phyloP scores from a whole-genome alignment of 2,329 filamentous ascomycete genomes.

The Leptographium galeiforme region DNA sequence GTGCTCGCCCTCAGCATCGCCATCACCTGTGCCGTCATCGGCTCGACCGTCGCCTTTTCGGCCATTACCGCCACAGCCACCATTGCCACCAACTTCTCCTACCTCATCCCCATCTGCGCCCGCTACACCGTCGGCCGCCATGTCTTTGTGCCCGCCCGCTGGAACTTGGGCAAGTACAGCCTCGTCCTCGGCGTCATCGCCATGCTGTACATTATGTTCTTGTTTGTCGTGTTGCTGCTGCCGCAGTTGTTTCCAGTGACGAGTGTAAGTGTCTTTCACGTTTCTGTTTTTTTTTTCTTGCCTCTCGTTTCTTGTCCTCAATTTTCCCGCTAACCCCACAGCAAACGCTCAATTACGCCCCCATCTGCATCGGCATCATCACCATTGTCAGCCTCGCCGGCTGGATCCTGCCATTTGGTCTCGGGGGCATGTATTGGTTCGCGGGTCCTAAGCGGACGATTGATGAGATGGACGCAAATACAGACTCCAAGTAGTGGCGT shows the following conservation, averaged over 20 bases:
- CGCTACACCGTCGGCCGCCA: slow-evolving; percentile 22
- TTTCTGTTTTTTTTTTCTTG: too few relatives aligned
- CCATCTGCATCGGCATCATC: slow-evolving; percentile 23
- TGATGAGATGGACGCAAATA: slow-evolving; percentile 2
- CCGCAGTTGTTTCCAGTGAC: slow-evolving; percentile 25
- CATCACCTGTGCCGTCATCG: slow-evolving; percentile 29
- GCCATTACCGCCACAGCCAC: slow-evolving; percentile 23
- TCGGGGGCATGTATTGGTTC: slow-evolving; percentile 23
- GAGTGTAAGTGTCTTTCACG: background rate
- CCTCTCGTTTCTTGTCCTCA: background rate
- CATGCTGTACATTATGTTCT: slow-evolving; percentile 20
- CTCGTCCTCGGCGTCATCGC: slow-evolving; percentile 16
- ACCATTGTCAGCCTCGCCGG: slow-evolving; percentile 20
- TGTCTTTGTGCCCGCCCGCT: slow-evolving; percentile 20
- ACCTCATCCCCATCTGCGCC: slow-evolving; percentile 24
- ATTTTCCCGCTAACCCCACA: background rate
- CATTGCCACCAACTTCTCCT: slow-evolving; percentile 24
- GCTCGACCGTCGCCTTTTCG: slow-evolving; percentile 30
- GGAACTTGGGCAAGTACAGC: slow-evolving; percentile 19
- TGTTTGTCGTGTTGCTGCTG: slow-evolving; percentile 22
- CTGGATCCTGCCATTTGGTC: slow-evolving; percentile 21
- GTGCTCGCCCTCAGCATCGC: slow-evolving; percentile 21
- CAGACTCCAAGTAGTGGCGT: background rate
- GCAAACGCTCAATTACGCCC: slow-evolving; percentile 25
- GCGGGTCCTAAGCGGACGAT: slow-evolving; percentile 23